Conservation (phyloP, 139 green algal genomes). For the Ettlia oleoabundans region DNA sequence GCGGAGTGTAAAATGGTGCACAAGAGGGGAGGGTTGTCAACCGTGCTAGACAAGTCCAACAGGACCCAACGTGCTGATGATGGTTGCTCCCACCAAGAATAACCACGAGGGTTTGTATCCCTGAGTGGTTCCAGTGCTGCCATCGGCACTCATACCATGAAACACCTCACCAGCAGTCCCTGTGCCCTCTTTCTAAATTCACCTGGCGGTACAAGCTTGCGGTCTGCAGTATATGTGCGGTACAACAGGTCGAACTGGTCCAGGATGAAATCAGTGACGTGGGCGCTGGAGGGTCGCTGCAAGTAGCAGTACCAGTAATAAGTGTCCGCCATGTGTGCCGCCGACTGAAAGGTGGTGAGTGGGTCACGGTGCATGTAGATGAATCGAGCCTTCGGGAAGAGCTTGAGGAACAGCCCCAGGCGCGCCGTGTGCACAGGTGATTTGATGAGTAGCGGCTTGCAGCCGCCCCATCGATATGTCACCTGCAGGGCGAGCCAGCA, state of each 20-base stretch:
- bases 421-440: constrained; percentile 71
- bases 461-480: constrained; percentile 6
- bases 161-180: neutral
- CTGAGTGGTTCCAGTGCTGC: no score
- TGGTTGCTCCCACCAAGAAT: no score
- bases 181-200: neutral
- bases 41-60: no score
- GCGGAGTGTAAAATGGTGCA: no score
- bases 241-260: constrained; percentile 61
- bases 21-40: no score
- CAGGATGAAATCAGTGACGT: constrained; percentile 62
- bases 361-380: constrained; percentile 74
- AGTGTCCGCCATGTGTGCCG: constrained; percentile 31
- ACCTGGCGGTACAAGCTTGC: constrained; percentile 29
- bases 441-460: constrained; percentile 71
- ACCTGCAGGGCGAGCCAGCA: neutral
- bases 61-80: no score
- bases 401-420: constrained; percentile 44
- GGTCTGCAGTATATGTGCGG: constrained; percentile 39
- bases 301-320: constrained; percentile 62
- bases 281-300: constrained; percentile 31
- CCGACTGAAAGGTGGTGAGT: constrained; percentile 47
- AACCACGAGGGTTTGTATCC: no score
- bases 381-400: constrained; percentile 71
- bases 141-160: no score